Evolutionary conservation across 805 yeast genomes (phyloP).

Genomic region (Candida berthetii): DNA sequence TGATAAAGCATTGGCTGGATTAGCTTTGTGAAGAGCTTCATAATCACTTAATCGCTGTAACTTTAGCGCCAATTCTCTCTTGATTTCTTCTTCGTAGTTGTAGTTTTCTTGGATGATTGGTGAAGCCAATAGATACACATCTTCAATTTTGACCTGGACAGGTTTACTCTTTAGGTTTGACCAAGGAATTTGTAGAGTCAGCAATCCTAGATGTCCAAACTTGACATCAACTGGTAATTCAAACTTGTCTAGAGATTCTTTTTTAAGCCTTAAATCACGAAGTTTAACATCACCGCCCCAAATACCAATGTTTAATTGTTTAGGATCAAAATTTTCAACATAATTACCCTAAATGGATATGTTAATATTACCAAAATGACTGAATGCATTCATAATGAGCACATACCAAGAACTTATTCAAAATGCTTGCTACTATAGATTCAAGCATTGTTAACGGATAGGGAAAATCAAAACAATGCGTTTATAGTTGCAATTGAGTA

Average conservation of each 20-base stretch:
- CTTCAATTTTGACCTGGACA: conserved; percentile 80
- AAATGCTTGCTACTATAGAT: conserved; percentile 55
- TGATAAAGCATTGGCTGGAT: conserved; percentile 25
- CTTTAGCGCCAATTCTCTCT: conserved; percentile 60
- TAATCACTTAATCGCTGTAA: conserved; percentile 61
- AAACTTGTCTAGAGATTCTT: conserved; percentile 83
- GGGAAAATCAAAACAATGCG: no score
- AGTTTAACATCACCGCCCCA: conserved; percentile 97
- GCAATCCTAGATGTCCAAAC: conserved; percentile 85
- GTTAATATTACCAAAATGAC: no score
- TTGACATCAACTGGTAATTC: conserved; percentile 82
- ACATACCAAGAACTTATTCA: conserved; percentile 46
- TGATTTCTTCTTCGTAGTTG: conserved; percentile 47
- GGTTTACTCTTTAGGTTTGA: conserved; percentile 90
- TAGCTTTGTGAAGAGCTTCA: conserved; percentile 44
- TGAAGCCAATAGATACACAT: conserved; percentile 75
- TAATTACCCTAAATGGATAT: conserved; percentile 42
- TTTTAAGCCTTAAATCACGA: conserved; percentile 68
- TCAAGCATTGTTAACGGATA: conserved; percentile 45
- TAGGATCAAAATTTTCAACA: conserved; percentile 93
- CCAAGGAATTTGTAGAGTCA: conserved; percentile 95
- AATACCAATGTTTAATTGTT: conserved; percentile 90
- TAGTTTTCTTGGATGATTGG: conserved; percentile 59
- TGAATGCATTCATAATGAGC: no score
- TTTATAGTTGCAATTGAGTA: no score